Conservation (phyloP, 2,329 filamentous ascomycete genomes). For the Aspergillus luchuensis region DNA sequence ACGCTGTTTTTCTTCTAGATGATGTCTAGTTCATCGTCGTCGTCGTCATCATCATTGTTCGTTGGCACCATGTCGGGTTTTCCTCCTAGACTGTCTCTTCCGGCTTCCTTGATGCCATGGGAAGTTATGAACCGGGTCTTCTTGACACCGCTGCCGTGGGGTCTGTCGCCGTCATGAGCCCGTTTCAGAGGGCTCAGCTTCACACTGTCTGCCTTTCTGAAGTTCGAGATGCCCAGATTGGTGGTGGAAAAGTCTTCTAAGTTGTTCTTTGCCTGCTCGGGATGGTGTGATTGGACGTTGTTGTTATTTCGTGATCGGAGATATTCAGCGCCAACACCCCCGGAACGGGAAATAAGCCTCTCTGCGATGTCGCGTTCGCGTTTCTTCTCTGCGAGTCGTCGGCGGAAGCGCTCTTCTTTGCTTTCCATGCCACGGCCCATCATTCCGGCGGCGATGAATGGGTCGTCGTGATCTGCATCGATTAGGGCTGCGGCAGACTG, state of each 20-base stretch:
- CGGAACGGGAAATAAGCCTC: conserved; percentile 40
- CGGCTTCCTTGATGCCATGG: conserved; percentile 75
- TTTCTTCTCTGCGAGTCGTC: conserved; percentile 46
- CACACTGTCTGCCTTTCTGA: conserved; percentile 42
- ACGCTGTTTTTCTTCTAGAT: conserved; percentile 28
- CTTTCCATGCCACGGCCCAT: conserved; percentile 43
- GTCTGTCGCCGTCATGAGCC: conserved; percentile 37
- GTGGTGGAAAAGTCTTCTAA: conserved; percentile 15
- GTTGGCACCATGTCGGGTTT: conserved; percentile 41
- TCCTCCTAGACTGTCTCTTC: conserved; percentile 69
- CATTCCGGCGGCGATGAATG: conserved; percentile 44
- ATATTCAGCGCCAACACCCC: conserved; percentile 48
- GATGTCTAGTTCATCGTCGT: conserved; percentile 55
- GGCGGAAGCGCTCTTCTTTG: conserved; percentile 47
- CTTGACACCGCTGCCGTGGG: conserved; percentile 48
- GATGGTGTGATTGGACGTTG: conserved; percentile 16
- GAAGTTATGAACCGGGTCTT: conserved; percentile 80
- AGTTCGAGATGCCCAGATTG: conserved; percentile 28
- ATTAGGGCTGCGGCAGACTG: conserved; percentile 45
- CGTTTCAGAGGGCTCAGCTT: conserved; percentile 46
- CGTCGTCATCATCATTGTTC: conserved; percentile 50
- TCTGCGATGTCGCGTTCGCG: conserved; percentile 49
- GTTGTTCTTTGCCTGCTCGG: background rate
- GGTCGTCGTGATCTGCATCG: conserved; percentile 45
- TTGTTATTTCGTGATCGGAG: conserved; percentile 40